Conservation (phyloP, 1,139 yeast species). For the Scheffersomyces insectosa region DNA sequence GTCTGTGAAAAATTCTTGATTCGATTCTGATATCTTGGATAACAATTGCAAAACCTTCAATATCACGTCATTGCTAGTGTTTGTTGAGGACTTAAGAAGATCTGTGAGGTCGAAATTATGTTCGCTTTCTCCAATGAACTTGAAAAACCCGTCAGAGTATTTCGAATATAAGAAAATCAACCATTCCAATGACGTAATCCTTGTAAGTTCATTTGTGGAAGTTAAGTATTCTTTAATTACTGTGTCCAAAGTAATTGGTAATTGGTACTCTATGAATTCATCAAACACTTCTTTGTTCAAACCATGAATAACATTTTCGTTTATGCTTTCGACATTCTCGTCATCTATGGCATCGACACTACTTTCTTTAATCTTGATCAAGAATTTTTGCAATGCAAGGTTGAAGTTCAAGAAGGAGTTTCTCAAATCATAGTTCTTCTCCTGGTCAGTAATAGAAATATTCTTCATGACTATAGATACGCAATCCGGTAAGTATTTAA, state of each 20-base stretch:
- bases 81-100: constrained; percentile 76
- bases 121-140: constrained; percentile 32
- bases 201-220: constrained; percentile 66
- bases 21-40: constrained; percentile 79
- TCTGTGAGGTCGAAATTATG: constrained; percentile 62
- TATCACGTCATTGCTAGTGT: constrained; percentile 83
- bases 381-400: constrained; percentile 33
- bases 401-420: constrained; percentile 41
- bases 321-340: constrained; percentile 8
- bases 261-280: constrained; percentile 42
- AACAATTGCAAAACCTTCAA: constrained; percentile 73
- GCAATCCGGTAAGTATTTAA: constrained; percentile 55
- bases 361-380: constrained; percentile 26
- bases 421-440: constrained; percentile 41
- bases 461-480: constrained; percentile 39
- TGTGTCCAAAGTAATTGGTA: constrained; percentile 34
- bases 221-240: constrained; percentile 40
- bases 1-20: constrained; percentile 73
- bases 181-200: constrained; percentile 91
- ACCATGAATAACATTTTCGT: constrained; percentile 26
- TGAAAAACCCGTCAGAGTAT: constrained; percentile 63
- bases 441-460: constrained; percentile 38
- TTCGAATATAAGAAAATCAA: constrained; percentile 76
- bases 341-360: constrained; percentile 2
- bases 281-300: constrained; percentile 41